These are phyloP conservation scores for Oryza australiensis DNA, from an alignment of 176 grass and related monocot species.

Conservation along the genomic window DNA sequence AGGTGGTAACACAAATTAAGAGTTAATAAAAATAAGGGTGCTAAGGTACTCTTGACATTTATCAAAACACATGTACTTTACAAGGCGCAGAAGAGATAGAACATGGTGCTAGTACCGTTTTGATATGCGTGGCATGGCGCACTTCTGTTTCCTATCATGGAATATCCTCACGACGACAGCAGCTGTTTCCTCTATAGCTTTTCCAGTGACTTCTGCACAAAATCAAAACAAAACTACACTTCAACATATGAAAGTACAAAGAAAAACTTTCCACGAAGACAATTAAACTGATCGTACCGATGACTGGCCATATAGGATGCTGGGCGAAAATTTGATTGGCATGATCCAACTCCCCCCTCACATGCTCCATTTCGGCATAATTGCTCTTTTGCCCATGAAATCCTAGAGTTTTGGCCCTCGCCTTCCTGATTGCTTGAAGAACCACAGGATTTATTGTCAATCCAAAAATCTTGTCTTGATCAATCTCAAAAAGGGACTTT, in stretches of 20 bases:
- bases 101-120: conserved; percentile 80
- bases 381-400: conserved; percentile 62
- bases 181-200: conserved; percentile 98
- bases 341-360: conserved; percentile 65
- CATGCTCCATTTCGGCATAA: conserved; percentile 95
- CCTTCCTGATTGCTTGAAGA: conserved; percentile 87
- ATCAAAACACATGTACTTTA: conserved; percentile 31
- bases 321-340: conserved; percentile 69
- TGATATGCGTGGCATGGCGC: conserved; percentile 88
- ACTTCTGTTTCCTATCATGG: conserved; percentile 84
- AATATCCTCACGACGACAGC: conserved; percentile 78
- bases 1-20: conserved; percentile 29
- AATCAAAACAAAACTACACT: conserved; percentile 25
- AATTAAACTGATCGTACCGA: conserved; percentile 57
- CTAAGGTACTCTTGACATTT: conserved; percentile 17
- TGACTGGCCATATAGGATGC: conserved; percentile 87
- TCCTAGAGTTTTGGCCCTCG: conserved; percentile 82
- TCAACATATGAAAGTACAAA: conserved; percentile 30
- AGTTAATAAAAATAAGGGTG: background rate
- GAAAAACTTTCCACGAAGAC: background rate
- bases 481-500: conserved; percentile 67
- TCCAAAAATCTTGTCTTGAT: conserved; percentile 83
- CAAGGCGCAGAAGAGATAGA: conserved; percentile 36
- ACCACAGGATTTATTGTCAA: conserved; percentile 77
- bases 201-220: conserved; percentile 82